phyloP scores from a whole-genome alignment of 2,329 filamentous ascomycete species.

The Erysiphe pulchra region DNA sequence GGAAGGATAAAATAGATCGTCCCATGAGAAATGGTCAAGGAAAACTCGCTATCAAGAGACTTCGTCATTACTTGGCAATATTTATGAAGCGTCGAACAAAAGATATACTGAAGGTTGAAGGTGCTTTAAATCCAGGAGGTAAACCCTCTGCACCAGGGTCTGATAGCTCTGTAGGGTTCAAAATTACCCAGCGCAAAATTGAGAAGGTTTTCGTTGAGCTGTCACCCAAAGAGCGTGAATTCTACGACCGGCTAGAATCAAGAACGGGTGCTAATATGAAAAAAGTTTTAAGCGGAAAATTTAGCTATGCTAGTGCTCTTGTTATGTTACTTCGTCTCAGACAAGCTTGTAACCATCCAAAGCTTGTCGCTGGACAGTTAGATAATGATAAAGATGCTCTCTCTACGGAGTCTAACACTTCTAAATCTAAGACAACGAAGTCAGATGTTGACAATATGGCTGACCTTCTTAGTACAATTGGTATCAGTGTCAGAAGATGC shows the following conservation, averaged over 20 bases:
- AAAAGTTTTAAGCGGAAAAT: conserved; percentile 60
- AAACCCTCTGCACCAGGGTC: conserved; percentile 24
- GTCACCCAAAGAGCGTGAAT: conserved; percentile 52
- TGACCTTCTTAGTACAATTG: conserved; percentile 65
- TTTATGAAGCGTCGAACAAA: conserved; percentile 99
- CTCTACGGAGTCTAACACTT: conserved; percentile 29
- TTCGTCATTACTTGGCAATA: conserved; percentile 65
- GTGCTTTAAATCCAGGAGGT: conserved; percentile 52
- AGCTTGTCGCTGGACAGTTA: conserved; percentile 63
- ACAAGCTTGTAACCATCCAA: conserved; percentile 86
- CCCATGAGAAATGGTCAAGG: conserved; percentile 81
- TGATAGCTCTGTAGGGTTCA: conserved; percentile 41
- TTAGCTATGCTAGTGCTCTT: conserved; percentile 83
- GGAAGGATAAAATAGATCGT: conserved; percentile 74
- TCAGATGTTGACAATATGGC: conserved; percentile 53
- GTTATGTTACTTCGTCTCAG: conserved; percentile 73
- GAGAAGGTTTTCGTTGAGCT: conserved; percentile 58
- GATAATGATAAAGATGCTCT: conserved; percentile 72
- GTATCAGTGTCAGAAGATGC: conserved; percentile 15
- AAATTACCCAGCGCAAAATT: conserved; percentile 76
- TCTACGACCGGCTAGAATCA: conserved; percentile 63
- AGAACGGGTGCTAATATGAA: conserved; percentile 71
- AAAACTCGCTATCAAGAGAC: conserved; percentile 61
- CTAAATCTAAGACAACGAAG: conserved; percentile 20
- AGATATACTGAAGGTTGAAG: conserved; percentile 75